These are phyloP conservation scores for Leishmania mexicana DNA, from an alignment of 208 protist genomes.

Conservation along the genomic window DNA sequence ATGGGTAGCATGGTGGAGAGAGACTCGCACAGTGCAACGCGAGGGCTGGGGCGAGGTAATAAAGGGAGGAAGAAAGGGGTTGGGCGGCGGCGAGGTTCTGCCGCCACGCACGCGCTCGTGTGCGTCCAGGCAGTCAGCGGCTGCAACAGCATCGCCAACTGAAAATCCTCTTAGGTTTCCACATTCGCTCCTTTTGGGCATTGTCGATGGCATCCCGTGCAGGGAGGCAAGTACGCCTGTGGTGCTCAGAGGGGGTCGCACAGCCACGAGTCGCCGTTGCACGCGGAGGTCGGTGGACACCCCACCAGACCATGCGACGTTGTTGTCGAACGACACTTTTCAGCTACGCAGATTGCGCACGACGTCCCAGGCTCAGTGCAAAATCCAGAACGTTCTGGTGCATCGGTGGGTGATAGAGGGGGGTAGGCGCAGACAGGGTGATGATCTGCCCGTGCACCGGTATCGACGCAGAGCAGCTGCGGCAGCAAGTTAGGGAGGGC, in stretches of 20 bases:
- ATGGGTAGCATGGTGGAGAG: neutral
- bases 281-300: conserved; percentile 18
- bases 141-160: neutral
- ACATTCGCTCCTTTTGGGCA: neutral
- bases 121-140: neutral
- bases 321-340: neutral
- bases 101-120: neutral
- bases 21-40: neutral
- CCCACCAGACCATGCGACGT: conserved; percentile 11
- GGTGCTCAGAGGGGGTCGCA: neutral
- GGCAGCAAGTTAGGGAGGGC: conserved; percentile 25
- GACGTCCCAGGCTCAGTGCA: conserved; percentile 30
- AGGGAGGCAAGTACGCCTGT: neutral
- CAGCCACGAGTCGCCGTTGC: conserved; percentile 9
- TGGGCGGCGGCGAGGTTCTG: neutral
- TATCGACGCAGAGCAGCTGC: conserved; percentile 32
- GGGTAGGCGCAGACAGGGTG: conserved; percentile 25
- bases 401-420: neutral
- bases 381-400: conserved; percentile 16
- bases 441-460: neutral
- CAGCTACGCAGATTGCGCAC: conserved; percentile 40
- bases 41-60: neutral
- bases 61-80: neutral
- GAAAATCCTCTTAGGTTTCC: neutral
- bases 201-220: neutral